A percentile compares a stretch with the other conserved stretches of the same genome.
phyloP scores from a whole-genome alignment of 2,329 filamentous ascomycete genomes.

The Calonectria henricotiae region DNA sequence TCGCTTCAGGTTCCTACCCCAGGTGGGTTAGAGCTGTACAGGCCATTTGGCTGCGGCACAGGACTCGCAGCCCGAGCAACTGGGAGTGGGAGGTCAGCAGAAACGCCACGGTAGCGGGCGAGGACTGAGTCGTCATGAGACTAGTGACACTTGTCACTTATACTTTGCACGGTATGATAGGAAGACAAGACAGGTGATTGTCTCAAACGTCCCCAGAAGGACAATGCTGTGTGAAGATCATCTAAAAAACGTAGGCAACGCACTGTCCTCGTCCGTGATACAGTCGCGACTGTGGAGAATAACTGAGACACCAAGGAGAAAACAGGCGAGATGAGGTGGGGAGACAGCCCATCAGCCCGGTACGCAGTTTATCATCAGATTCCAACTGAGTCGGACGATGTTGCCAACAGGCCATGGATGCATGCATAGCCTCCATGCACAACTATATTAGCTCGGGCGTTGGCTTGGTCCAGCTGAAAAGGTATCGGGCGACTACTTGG shows the following conservation, averaged over 20 bases:
- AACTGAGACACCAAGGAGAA: slow-evolving; percentile 28
- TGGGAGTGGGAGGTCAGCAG: slow-evolving; percentile 2
- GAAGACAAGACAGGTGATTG: slow-evolving; percentile 17
- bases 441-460: slow-evolving; percentile 2
- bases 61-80: slow-evolving; percentile 10
- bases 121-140: slow-evolving; percentile 10
- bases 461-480: slow-evolving; percentile 13
- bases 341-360: slow-evolving; percentile 1
- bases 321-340: slow-evolving; percentile 35
- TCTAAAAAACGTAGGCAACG: background rate
- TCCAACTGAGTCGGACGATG: background rate
- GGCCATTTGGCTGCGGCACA: background rate
- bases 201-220: background rate
- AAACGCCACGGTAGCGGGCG: slow-evolving; percentile 16
- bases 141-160: slow-evolving; percentile 9
- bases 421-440: slow-evolving; percentile 15
- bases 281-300: slow-evolving; percentile 28
- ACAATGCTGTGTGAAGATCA: background rate
- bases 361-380: background rate
- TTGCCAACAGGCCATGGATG: slow-evolving; percentile 12
- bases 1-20: background rate
- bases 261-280: slow-evolving; percentile 24
- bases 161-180: background rate
- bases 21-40: background rate
- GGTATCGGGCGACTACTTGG: background rate